phyloP scores from a whole-genome alignment of 331 rosid species.

The Telfairia occidentalis region DNA sequence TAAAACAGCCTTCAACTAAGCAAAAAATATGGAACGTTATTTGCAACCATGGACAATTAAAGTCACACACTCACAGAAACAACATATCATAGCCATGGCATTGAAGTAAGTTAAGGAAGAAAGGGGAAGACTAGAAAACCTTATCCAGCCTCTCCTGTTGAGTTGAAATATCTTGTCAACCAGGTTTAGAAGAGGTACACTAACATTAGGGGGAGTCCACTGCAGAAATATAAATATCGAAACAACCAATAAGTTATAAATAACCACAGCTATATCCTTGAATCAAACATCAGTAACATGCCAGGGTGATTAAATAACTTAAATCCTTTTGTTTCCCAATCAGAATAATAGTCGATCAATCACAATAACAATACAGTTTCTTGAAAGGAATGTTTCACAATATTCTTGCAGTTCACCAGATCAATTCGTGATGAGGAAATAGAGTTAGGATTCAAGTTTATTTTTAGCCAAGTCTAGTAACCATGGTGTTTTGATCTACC shows the following conservation, averaged over 20 bases:
- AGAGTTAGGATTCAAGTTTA: neutral
- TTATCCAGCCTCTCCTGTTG: slow-evolving; percentile 97
- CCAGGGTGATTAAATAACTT: neutral
- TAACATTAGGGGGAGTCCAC: slow-evolving; percentile 95
- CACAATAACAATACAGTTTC: neutral
- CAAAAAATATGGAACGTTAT: neutral
- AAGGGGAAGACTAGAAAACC: slow-evolving; percentile 36
- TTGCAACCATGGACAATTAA: neutral
- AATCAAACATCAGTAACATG: slow-evolving; percentile 6
- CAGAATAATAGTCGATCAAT: neutral
- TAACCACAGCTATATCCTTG: neutral
- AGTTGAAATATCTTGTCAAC: slow-evolving; percentile 97
- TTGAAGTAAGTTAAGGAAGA: neutral
- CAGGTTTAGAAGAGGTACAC: slow-evolving; percentile 82
- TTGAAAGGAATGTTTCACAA: neutral
- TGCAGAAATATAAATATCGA: slow-evolving; percentile 28
- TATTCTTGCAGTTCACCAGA: neutral
- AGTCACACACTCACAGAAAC: neutral
- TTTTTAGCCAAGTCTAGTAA: neutral
- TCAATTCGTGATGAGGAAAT: neutral
- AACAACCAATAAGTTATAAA: slow-evolving; percentile 12
- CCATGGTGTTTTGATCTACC: neutral
- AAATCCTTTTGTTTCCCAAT: neutral
- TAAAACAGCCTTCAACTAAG: neutral
- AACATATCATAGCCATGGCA: neutral